These are phyloP conservation scores for Plasmodium knowlesi DNA, from an alignment of 169 alveolate genomes.

Conservation along the genomic window DNA sequence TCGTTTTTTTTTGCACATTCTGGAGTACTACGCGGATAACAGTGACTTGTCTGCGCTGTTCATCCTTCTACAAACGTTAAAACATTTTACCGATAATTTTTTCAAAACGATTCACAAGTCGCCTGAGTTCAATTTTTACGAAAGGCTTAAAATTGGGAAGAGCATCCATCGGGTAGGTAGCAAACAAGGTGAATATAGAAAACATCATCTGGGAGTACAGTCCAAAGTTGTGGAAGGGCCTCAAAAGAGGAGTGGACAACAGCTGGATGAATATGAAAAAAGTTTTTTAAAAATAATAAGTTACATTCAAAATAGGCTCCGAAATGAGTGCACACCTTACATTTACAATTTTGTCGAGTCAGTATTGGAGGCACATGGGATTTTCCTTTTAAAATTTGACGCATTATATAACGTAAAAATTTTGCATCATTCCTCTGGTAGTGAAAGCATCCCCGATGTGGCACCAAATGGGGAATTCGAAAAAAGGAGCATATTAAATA, in stretches of 20 bases:
- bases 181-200: background rate
- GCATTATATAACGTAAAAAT: slow-evolving; percentile 23
- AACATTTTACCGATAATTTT: slow-evolving; percentile 31
- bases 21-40: slow-evolving; percentile 44
- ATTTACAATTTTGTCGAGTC: slow-evolving; percentile 25
- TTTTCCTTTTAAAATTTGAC: slow-evolving; percentile 22
- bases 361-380: slow-evolving; percentile 37
- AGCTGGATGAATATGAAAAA: background rate
- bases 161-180: background rate
- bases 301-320: slow-evolving; percentile 32
- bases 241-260: background rate
- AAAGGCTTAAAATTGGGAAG: slow-evolving; percentile 15
- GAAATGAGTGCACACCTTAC: background rate
- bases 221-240: background rate
- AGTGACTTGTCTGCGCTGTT: slow-evolving; percentile 24
- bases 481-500: background rate
- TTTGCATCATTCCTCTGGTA: background rate
- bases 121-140: slow-evolving; percentile 22
- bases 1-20: slow-evolving; percentile 1
- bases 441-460: background rate
- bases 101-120: slow-evolving; percentile 34
- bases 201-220: background rate
- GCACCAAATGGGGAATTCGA: background rate
- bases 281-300: slow-evolving; percentile 29
- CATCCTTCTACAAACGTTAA: slow-evolving; percentile 17